phyloP scores from a whole-genome alignment of 176 grass and related monocot species.

The Guadua angustifolia region DNA sequence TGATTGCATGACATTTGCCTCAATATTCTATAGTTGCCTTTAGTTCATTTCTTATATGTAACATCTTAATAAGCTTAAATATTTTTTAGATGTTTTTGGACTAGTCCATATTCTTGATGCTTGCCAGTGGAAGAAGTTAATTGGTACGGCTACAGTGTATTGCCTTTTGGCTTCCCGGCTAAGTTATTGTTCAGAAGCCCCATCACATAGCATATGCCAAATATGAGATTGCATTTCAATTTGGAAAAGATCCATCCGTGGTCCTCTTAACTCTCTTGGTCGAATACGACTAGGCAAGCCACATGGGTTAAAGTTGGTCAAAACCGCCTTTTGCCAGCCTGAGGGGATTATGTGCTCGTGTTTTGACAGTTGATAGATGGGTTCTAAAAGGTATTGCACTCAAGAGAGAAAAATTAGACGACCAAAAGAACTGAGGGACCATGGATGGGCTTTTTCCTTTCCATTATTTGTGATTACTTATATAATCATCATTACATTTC shows the following conservation, averaged over 20 bases:
- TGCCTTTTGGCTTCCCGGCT: neutral
- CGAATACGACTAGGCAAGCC: no score
- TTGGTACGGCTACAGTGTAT: neutral
- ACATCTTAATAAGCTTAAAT: neutral
- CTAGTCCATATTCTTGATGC: neutral
- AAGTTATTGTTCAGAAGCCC: neutral
- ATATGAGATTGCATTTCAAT: slow-evolving; percentile 10
- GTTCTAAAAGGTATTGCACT: no score
- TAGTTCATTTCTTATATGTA: slow-evolving; percentile 26
- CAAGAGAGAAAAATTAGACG: no score
- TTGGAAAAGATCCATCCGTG: no score
- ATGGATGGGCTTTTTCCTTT: no score
- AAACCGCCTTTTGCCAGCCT: no score
- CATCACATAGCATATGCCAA: neutral
- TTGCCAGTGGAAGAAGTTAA: neutral
- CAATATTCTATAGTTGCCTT: slow-evolving; percentile 1
- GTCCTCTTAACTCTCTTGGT: no score
- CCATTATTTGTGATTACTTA: neutral
- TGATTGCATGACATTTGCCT: slow-evolving; percentile 22
- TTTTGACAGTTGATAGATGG: no score
- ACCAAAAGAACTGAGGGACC: no score
- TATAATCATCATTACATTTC: neutral
- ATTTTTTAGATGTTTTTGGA: slow-evolving; percentile 10
- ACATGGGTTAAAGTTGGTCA: no score
- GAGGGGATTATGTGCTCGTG: no score